Conservation (phyloP, 192 early-diverging fungal genomes). For the Rhizophagus prolifer region DNA sequence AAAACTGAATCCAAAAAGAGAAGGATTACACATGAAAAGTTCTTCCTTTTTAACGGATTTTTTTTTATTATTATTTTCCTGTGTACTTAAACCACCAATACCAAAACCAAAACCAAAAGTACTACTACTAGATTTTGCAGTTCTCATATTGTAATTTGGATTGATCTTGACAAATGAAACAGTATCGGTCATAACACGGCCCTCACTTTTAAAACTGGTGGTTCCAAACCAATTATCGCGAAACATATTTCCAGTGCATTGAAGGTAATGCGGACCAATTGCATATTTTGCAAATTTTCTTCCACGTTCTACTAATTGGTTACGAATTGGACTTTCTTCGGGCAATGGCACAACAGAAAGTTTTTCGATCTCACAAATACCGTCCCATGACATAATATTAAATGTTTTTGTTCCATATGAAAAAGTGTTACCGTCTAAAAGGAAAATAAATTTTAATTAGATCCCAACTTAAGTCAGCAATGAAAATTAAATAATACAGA, state of each 20-base stretch:
- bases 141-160: background rate
- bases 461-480: background rate
- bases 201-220: background rate
- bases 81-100: too few relatives aligned
- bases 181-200: background rate
- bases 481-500: background rate
- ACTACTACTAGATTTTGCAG: too few relatives aligned
- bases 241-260: background rate
- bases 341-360: background rate
- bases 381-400: background rate
- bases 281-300: constrained; percentile 1
- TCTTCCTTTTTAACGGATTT: background rate
- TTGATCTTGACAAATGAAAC: background rate
- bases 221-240: background rate
- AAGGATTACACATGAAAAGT: background rate
- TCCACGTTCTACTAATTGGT: background rate
- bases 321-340: background rate
- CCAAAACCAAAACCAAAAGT: too few relatives aligned
- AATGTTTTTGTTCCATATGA: background rate
- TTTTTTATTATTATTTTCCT: too few relatives aligned
- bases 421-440: background rate
- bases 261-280: background rate
- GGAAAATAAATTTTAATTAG: background rate
- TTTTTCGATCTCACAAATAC: background rate
- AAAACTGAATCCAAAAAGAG: background rate